Evolutionary conservation across 2,329 filamentous ascomycete genomes (phyloP).

Genomic region (Ophiocordyceps robertsii): DNA sequence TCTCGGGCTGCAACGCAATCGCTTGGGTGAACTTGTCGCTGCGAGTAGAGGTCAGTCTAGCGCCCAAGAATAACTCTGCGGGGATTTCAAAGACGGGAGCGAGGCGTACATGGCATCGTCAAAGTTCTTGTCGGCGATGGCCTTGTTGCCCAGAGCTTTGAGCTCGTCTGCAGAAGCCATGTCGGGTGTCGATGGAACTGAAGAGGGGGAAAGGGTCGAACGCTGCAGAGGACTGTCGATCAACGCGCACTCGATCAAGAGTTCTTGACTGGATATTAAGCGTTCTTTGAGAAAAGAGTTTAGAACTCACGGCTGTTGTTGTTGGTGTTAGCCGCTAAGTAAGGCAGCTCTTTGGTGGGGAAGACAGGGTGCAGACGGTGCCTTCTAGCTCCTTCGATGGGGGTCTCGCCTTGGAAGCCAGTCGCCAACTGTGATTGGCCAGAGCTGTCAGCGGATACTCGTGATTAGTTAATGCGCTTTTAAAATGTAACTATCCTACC

Average conservation of each 20-base stretch:
- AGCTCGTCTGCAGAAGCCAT: constrained; percentile 62
- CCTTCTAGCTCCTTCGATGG: constrained; percentile 32
- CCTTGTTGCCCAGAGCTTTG: constrained; percentile 97
- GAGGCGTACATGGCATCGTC: constrained; percentile 76
- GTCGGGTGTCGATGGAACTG: not conserved
- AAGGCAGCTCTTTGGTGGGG: not conserved
- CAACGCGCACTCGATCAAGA: too few species aligned
- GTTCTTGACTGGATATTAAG: too few species aligned
- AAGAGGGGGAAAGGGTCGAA: too few species aligned
- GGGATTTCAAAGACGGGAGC: not conserved
- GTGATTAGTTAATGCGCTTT: too few species aligned
- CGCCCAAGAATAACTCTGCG: not conserved
- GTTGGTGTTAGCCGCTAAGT: not conserved
- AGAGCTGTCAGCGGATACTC: constrained; percentile 1
- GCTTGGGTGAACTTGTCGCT: constrained; percentile 93
- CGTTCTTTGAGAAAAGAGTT: too few species aligned
- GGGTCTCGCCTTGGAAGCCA: constrained; percentile 6
- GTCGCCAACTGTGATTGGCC: constrained; percentile 16
- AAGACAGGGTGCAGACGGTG: constrained; percentile 2
- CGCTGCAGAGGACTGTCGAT: too few species aligned
- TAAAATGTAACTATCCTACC: too few species aligned
- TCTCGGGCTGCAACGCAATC: constrained; percentile 73
- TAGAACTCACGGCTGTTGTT: not conserved
- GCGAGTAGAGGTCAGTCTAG: constrained; percentile 1
- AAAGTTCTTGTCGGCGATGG: constrained; percentile 96